phyloP scores from a whole-genome alignment of 2,329 filamentous ascomycete species.

The Sclerotinia borealis region DNA sequence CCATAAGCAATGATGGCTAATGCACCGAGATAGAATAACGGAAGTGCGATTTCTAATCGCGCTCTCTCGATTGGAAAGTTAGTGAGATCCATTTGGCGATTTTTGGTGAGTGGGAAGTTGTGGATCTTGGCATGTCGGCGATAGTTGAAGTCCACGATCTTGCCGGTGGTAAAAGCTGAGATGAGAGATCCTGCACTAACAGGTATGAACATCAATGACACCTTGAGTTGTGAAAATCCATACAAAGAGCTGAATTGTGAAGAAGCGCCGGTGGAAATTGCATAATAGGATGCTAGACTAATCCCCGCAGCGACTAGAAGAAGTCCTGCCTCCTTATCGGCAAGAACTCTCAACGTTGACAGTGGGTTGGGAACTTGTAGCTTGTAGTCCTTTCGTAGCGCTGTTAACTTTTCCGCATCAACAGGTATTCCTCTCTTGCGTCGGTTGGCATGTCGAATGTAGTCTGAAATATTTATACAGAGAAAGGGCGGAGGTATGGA shows the following conservation, averaged over 20 bases:
- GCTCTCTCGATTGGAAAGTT: constrained; percentile 47
- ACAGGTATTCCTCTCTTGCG: constrained; percentile 13
- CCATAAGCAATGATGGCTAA: constrained; percentile 45
- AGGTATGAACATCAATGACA: constrained; percentile 20
- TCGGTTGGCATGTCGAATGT: constrained; percentile 17
- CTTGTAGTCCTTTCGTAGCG: constrained; percentile 30
- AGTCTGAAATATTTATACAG: constrained; percentile 49
- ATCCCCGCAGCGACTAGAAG: constrained; percentile 45
- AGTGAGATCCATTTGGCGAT: constrained; percentile 43
- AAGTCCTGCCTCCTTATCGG: constrained; percentile 39
- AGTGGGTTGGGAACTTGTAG: constrained; percentile 35
- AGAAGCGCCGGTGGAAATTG: constrained; percentile 29
- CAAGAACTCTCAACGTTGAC: constrained; percentile 37
- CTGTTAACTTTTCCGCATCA: constrained; percentile 23
- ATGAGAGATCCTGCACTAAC: constrained; percentile 11
- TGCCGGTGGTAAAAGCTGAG: constrained; percentile 29
- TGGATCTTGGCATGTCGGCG: constrained; percentile 50
- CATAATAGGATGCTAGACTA: constrained; percentile 48
- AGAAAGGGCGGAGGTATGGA: constrained; percentile 48
- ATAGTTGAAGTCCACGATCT: constrained; percentile 57
- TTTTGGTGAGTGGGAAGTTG: constrained; percentile 47
- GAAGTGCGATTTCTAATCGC: constrained; percentile 43
- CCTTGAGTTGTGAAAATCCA: constrained; percentile 36
- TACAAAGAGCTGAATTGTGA: background rate
- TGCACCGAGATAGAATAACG: constrained; percentile 45